A percentile compares a stretch with the other conserved stretches of the same genome.
phyloP scores from a whole-genome alignment of 768 basidiomycete species.

The Cystobasidium tubakii region DNA sequence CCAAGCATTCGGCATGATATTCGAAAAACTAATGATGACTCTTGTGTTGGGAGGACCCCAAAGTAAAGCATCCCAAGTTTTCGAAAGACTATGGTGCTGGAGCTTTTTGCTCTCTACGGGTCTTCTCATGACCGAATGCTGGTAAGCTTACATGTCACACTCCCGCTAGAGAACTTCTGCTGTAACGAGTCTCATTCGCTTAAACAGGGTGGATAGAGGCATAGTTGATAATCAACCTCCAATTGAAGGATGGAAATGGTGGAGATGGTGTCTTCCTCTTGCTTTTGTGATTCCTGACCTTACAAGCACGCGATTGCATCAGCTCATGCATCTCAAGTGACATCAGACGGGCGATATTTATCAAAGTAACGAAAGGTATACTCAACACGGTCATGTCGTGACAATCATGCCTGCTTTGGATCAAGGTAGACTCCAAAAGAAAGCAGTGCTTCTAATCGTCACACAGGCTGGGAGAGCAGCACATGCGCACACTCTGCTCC shows the following conservation, averaged over 20 bases:
- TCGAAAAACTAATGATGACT: background rate
- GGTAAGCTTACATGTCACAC: too few relatives aligned
- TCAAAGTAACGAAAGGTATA: too few relatives aligned
- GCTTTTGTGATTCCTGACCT: constrained; percentile 19
- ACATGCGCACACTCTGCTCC: too few relatives aligned
- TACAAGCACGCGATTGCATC: background rate
- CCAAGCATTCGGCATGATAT: constrained; percentile 13
- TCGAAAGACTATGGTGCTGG: constrained; percentile 17
- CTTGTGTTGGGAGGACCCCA: background rate
- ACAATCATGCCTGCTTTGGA: too few relatives aligned
- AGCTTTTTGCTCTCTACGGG: constrained; percentile 15
- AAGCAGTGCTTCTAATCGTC: too few relatives aligned
- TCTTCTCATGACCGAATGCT: constrained; percentile 25
- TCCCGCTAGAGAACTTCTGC: too few relatives aligned
- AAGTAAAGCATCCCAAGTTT: background rate
- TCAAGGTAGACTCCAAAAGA: too few relatives aligned
- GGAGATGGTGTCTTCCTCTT: constrained; percentile 28
- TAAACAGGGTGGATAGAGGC: constrained; percentile 20
- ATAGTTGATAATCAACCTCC: constrained; percentile 16
- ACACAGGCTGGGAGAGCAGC: too few relatives aligned
- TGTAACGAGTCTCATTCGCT: too few relatives aligned
- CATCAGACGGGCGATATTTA: too few relatives aligned
- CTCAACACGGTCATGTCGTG: too few relatives aligned
- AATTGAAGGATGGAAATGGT: constrained; percentile 15
- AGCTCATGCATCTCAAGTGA: background rate